Conservation (phyloP, 1,284 basidiomycete genomes). For the Pascua guehoae region DNA sequence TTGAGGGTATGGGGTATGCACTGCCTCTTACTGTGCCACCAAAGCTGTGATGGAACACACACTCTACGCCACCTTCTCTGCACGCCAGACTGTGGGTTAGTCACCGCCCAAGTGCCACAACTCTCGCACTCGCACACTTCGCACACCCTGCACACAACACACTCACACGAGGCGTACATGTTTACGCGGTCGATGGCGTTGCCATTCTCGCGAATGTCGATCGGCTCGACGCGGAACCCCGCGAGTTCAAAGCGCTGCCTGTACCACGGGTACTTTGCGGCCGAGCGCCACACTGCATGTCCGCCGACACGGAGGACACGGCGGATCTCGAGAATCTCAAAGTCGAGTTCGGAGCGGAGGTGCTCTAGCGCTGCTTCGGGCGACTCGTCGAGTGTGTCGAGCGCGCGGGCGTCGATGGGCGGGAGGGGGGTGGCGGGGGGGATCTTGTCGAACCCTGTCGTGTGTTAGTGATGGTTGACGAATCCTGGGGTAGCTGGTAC, state of each 20-base stretch:
- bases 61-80: constrained; percentile 26
- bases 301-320: constrained; percentile 63
- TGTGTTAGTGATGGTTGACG: neutral
- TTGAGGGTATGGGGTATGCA: too few species aligned
- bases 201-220: constrained; percentile 53
- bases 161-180: constrained; percentile 55
- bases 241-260: constrained; percentile 56
- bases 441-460: constrained; percentile 59
- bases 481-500: neutral
- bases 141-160: neutral
- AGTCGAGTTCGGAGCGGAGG: constrained; percentile 56
- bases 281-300: constrained; percentile 67
- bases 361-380: constrained; percentile 45
- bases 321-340: constrained; percentile 62
- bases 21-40: too few species aligned
- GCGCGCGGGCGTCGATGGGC: constrained; percentile 22
- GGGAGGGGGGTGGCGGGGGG: constrained; percentile 51
- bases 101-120: constrained; percentile 3
- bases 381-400: constrained; percentile 45
- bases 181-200: constrained; percentile 62
- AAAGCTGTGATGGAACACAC: too few species aligned
- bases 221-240: constrained; percentile 55
- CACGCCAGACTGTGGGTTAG: constrained; percentile 33
- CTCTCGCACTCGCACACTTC: too few species aligned
- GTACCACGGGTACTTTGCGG: constrained; percentile 72